These are phyloP conservation scores for Trichomonascaceae sp. DNA, from an alignment of 1,139 yeast species.

Conservation along the genomic window DNA sequence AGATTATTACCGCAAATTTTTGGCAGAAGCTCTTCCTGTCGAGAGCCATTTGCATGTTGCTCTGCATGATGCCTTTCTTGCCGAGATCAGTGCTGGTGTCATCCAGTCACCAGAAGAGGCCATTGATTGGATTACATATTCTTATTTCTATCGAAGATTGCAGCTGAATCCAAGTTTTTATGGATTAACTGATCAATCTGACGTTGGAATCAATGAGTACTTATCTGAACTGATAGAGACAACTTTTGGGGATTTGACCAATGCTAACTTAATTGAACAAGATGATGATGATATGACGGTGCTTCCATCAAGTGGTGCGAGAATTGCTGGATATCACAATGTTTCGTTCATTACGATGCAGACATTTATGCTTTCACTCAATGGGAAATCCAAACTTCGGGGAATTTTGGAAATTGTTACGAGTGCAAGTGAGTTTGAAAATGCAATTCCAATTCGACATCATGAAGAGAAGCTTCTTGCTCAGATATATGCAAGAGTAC, in stretches of 20 bases:
- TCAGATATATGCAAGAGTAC: constrained; percentile 53
- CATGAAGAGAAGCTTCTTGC: constrained; percentile 49
- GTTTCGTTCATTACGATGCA: constrained; percentile 63
- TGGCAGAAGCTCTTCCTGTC: constrained; percentile 71
- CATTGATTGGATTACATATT: constrained; percentile 82
- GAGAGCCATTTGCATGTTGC: constrained; percentile 64
- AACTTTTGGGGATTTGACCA: constrained; percentile 58
- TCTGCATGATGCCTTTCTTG: constrained; percentile 60
- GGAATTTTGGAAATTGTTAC: constrained; percentile 62
- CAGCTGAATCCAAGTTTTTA: constrained; percentile 84
- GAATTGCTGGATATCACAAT: constrained; percentile 69
- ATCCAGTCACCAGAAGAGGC: constrained; percentile 74
- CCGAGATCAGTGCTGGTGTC: constrained; percentile 64
- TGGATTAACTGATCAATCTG: constrained; percentile 60
- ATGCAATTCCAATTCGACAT: constrained; percentile 48
- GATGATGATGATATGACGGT: constrained; percentile 40
- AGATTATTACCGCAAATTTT: constrained; percentile 63
- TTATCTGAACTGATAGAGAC: constrained; percentile 78
- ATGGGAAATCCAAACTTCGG: constrained; percentile 51
- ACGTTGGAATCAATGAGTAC: constrained; percentile 68
- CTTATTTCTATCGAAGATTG: constrained; percentile 75
- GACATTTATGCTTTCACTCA: constrained; percentile 46
- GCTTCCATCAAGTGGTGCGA: constrained; percentile 58
- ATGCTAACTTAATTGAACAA: constrained; percentile 57
- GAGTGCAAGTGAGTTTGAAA: constrained; percentile 64